Evolutionary conservation across 2,329 filamentous ascomycete species (phyloP), one percentile per base, ranked within the genome.

Genomic region (Aspergillus ibericus): DNA sequence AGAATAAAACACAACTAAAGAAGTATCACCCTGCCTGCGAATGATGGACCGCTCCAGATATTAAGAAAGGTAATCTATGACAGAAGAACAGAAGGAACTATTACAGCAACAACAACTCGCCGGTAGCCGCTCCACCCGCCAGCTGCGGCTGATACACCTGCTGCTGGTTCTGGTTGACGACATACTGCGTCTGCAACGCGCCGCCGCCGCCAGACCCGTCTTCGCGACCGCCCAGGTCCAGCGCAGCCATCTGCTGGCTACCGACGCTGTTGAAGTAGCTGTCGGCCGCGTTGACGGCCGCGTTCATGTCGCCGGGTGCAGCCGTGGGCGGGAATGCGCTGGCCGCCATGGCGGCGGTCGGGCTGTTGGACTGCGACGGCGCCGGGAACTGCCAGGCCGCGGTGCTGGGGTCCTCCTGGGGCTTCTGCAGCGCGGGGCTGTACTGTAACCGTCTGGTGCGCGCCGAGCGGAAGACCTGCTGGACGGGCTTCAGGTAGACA

Each of bases 401-500:
- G 10, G 68, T 70, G 25, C 66, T 67, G 51, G 66, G 63, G 29
- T 81, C 72, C 61, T 84, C 77, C 16, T 81, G 82, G 1, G 84
- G 84, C 63, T 86, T 88, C 77, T 97, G 95, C 38, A 99, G 81
- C 0, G 93, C 93, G 0, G 93, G 93, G 2, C 89, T 93, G 54
- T 96, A 91, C 56, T 87, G 83, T 2, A 99, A 82, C 57, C 87
- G 88, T 20, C 92, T 85, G 1, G 91, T 89, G 13, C 95, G 85
- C 12, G 95, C 93, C 16, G 88, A 89, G 58, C 95, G 89, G 82
- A 99, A 99, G 9, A 99, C 95, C 55, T 95, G 93, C 73, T 98
- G 92, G 5, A 99, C 93, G 3, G 95, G 95, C 75, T 99, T 99
- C 51, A 99, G 85, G 75, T 99, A 99, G 53, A 99, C 93, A 0